Evolutionary conservation across 2,329 filamentous ascomycete genomes (phyloP).

Genomic region (Colletotrichum neosansevieriae): DNA sequence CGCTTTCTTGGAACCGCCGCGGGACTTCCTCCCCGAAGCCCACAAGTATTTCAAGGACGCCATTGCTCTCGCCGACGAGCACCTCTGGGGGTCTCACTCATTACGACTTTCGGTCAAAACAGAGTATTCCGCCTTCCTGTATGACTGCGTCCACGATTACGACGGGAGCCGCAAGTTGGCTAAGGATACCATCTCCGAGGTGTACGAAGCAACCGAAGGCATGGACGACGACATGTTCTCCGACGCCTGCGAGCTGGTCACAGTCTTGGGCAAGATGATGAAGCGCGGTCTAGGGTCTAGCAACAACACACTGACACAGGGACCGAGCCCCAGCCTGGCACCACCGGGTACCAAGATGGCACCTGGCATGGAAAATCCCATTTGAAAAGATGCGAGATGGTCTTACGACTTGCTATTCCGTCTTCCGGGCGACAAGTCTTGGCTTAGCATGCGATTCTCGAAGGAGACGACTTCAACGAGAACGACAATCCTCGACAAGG

Average conservation of each 20-base stretch:
- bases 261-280: constrained; percentile 89
- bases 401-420: not conserved
- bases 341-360: constrained; percentile 41
- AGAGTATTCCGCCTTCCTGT: constrained; percentile 92
- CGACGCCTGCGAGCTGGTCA: constrained; percentile 89
- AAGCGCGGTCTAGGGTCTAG: constrained; percentile 72
- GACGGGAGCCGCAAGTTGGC: constrained; percentile 82
- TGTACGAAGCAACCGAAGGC: constrained; percentile 90
- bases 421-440: not conserved
- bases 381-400: constrained; percentile 45
- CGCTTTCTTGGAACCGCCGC: constrained; percentile 79
- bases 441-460: not conserved
- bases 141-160: constrained; percentile 89
- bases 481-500: no score
- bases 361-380: constrained; percentile 59
- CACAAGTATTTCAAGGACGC: constrained; percentile 85
- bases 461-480: no score
- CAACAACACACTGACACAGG: constrained; percentile 50
- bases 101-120: constrained; percentile 90
- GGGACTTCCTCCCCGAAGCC: constrained; percentile 87
- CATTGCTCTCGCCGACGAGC: constrained; percentile 76
- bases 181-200: constrained; percentile 85
- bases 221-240: constrained; percentile 97
- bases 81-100: constrained; percentile 90
- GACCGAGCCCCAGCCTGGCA: constrained; percentile 47